These are phyloP conservation scores for Elaphomyces granulatus DNA, from an alignment of 495 filamentous ascomycete species.

Conservation along the genomic window DNA sequence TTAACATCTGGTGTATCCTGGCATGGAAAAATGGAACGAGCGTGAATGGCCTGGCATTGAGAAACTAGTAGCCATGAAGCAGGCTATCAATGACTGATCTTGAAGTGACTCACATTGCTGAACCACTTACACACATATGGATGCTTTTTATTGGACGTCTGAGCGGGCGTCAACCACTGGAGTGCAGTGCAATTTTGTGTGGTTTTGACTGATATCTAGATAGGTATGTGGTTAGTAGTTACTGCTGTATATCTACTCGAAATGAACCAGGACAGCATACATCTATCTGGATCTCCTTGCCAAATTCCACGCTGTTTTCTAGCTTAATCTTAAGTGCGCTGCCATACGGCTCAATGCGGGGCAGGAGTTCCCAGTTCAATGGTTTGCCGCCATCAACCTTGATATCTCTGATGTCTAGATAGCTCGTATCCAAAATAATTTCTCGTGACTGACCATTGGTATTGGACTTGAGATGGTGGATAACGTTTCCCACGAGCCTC, in stretches of 20 bases:
- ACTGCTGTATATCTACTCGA: constrained; percentile 21
- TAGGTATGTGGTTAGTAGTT: not conserved
- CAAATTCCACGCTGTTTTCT: constrained; percentile 44
- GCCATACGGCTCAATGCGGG: constrained; percentile 59
- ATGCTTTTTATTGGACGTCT: constrained; percentile 84
- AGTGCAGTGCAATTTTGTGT: constrained; percentile 80
- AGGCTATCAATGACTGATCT: too few relatives aligned
- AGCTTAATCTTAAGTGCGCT: constrained; percentile 62
- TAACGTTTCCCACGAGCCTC: constrained; percentile 57
- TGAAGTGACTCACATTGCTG: too few relatives aligned
- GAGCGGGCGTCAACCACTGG: constrained; percentile 81
- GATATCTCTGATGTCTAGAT: constrained; percentile 54
- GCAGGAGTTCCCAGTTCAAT: constrained; percentile 53
- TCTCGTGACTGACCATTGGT: constrained; percentile 54
- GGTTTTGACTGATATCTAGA: constrained; percentile 45
- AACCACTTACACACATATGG: constrained; percentile 84
- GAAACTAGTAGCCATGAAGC: constrained; percentile 59
- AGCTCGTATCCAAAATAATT: constrained; percentile 77
- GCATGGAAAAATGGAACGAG: constrained; percentile 83
- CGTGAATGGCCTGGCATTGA: constrained; percentile 94
- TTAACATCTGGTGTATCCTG: constrained; percentile 97
- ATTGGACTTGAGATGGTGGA: constrained; percentile 55
- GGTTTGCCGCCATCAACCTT: constrained; percentile 43
- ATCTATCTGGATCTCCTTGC: constrained; percentile 46
- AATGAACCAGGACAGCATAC: constrained; percentile 30